Evolutionary conservation across 164 flowering plant genomes (phyloP), one percentile per base, ranked within the genome.

Genomic region (Tinospora cordifolia): DNA sequence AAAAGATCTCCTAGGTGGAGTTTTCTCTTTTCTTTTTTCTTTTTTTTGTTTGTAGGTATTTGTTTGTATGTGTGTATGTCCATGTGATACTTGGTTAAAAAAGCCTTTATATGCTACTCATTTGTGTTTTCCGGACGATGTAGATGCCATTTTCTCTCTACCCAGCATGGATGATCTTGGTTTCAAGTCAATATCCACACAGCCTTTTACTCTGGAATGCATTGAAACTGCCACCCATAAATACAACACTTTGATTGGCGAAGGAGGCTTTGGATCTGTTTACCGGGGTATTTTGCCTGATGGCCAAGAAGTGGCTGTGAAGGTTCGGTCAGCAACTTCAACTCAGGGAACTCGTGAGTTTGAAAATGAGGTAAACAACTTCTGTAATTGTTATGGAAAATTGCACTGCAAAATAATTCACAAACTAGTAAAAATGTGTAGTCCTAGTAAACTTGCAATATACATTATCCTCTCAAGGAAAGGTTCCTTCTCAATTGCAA

Each of bases 321-420:
- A 30, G 36, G 92, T 90, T 62, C 85, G 89, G 7, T 87, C 96
- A 46, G 87, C 92, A 22, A 88, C 90, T 26, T 90, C 96, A 58
- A 84, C 91, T 68, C 96, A 90, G 71, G 96, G 96, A 76, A 85
- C 89, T 63, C 87, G 91, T 60, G 96, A 90, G 74, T 90, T 90
- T 69, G 87, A 90, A 66, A 90, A 88, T 82, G 96, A 90, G 90
- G 96, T 87, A 65, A 47, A 34, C 25, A 6, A 14, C 7, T 39
- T 69, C 13, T 40, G 59, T 6, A 34, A 21, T 24, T 58, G 8
- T 41, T 8, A 41, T 11, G 1, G 6, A 41, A 3, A 11, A 41
- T 41, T 41, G 8, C 8, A 41, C 13, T 41, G 36, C 13, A 41
- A 41, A 41, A 41, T 3, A 8, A 41, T 41, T 8, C 46, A 4